Conservation (phyloP, 805 yeast species). For the Aciculoconidium aculeatum region DNA sequence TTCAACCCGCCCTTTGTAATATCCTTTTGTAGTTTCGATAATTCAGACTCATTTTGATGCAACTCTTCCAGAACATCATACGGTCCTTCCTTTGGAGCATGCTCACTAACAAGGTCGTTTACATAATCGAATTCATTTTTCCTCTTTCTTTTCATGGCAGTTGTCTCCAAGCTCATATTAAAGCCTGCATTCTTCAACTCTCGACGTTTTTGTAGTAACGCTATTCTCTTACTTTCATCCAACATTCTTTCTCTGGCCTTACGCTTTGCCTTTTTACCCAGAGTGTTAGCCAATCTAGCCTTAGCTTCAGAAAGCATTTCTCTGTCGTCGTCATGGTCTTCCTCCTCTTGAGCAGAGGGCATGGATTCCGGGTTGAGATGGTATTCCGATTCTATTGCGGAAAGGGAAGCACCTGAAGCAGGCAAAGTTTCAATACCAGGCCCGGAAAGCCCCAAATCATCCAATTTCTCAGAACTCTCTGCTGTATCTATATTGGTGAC, state of each 20-base stretch:
- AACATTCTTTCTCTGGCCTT: conserved; percentile 80
- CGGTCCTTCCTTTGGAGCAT: conserved; percentile 57
- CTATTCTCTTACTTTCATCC: conserved; percentile 70
- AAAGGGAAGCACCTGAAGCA: conserved; percentile 30
- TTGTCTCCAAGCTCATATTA: conserved; percentile 38
- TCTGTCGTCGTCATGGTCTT: conserved; percentile 78
- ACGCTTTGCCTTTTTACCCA: conserved; percentile 90
- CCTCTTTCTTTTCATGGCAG: conserved; percentile 44
- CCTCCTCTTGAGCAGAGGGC: conserved; percentile 72
- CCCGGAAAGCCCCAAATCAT: conserved; percentile 40
- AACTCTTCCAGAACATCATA: conserved; percentile 66
- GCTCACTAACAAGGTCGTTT: conserved; percentile 77
- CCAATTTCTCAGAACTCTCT: conserved; percentile 17
- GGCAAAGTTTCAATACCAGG: conserved; percentile 49
- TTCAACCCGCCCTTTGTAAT: conserved; percentile 43
- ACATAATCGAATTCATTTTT: conserved; percentile 72
- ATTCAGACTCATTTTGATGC: conserved; percentile 29
- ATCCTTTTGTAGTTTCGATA: conserved; percentile 35
- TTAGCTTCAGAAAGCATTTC: conserved; percentile 95
- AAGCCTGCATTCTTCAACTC: conserved; percentile 80
- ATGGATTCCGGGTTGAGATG: conserved; percentile 62
- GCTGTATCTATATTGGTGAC: conserved; percentile 24
- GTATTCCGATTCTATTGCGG: conserved; percentile 52
- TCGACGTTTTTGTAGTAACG: conserved; percentile 71
- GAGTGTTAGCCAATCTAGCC: conserved; percentile 85